Evolutionary conservation across 2,329 filamentous ascomycete genomes (phyloP), one percentile per base, ranked within the genome.

Genomic region (Aspergillus quadrilineatus): DNA sequence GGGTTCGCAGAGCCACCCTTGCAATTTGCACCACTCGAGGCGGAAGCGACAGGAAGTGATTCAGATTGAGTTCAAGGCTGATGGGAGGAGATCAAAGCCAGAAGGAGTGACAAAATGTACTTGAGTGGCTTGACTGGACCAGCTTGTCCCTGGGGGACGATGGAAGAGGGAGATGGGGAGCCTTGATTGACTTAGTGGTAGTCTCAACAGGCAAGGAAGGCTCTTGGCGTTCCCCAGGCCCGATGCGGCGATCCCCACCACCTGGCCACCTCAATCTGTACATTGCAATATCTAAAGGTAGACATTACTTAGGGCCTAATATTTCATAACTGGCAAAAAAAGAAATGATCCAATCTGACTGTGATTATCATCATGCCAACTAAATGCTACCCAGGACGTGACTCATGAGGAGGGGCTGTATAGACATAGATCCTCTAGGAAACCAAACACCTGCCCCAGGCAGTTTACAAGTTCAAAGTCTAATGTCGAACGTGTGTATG

Each of bases 401-500:
- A 55, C 44, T 57, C 55, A 36, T 58, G 36, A 52, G 14, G 36
- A 52, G 26, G 45, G 39, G 36, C 30, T 55, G 43, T 55, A 58
- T 56, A 47, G 42, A 36, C 53, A 39, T 34, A 54, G 26, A 50
- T 44, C 22, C 39, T 48, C 22, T 14, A 53, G 15, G 32, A 15
- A 30, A 45, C 34, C 15, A 32, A 50, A 9, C 39, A 42, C 36
- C 29, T 46, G 32, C 34, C 14, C 30, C 12, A 42, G 36, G 17
- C 47, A 45, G 10, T 17, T 34, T 28, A n/a, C 22, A 22, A 22
- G 29, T 50, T 56, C 45, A 44, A 51, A 30, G 12, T 30, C 60
- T 55, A 63, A 32, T 56, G 50, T 10, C 59, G 61, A 44, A 75
- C 60, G 60, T 73, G 74, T 8, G 64, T 64, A 66, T 79, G 76